Base-by-base conservation (phyloP, 1,139 yeast genomes). In the Suhomyces panamericanus region DNA sequence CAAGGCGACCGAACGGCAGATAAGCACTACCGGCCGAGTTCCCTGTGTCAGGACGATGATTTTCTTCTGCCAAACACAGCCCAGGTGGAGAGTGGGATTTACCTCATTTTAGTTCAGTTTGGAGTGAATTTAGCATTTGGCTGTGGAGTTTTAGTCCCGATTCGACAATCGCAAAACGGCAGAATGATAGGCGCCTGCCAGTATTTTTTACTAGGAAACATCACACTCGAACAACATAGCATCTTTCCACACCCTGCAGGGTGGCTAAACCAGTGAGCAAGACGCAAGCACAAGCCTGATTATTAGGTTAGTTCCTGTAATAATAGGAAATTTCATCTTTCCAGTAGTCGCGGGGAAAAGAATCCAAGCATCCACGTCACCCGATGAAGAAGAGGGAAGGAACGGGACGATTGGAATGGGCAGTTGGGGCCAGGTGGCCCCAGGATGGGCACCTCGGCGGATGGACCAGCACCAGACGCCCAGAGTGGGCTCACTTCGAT, bases 161-260 rank as follows among this genome's bases (percentile, higher is more conserved):
- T 22, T 20, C 35, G 27, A 37, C 33, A 29, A 30, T 37, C 39
- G 30, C 31, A 24, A 35, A 27, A 26, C n/a, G 27, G 38, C 17
- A 28, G 30, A 22, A 17, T 35, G 38, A 35, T 35, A 35, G 32
- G 38, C 38, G 34, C 28, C 14, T 13, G 17, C 14, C 13, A 27
- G 14, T 24, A 20, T 36, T 36, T 36, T 36, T 36, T 17, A 36
- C 27, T 15, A 13, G 36, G 22, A 27, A 16, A 13, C 29, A 15
- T 28, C 24, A 35, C 24, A 27, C 29, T 34, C 36, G 15, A 22
- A 13, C 36, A 22, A 9, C 15, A 11, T 13, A 33, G 33, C 33
- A 39, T 39, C 42, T 39, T 39, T 30, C 38, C 38, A 38, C 38
- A 35, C 35, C 43, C 43, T 40, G 43, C 39, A 40, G 24, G 35